phyloP scores from a whole-genome alignment of 1,284 basidiomycete genomes.

The Austropuccinia psidii region DNA sequence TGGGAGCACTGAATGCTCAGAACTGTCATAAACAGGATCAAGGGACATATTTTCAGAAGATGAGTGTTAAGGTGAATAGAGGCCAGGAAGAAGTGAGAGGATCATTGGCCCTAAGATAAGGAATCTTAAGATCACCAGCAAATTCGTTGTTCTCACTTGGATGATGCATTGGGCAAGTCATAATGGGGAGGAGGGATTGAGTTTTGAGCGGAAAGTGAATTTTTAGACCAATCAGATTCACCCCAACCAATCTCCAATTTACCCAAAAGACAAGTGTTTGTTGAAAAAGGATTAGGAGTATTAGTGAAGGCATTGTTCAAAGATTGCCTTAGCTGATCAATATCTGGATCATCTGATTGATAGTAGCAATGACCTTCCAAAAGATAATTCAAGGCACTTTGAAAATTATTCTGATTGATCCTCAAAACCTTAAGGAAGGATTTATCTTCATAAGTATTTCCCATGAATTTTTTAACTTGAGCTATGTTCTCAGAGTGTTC shows the following conservation, averaged over 20 bases:
- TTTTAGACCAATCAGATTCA: not conserved
- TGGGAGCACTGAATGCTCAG: slow-evolving; percentile 32
- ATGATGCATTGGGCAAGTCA: too few species aligned
- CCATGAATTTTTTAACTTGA: slow-evolving; percentile 31
- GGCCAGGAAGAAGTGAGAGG: not conserved
- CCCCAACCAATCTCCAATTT: not conserved
- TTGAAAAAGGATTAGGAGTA: not conserved
- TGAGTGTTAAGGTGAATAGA: not conserved
- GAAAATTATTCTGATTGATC: slow-evolving; percentile 20
- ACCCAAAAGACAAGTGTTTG: not conserved
- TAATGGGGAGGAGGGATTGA: too few species aligned
- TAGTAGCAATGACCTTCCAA: slow-evolving; percentile 3
- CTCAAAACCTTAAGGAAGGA: slow-evolving; percentile 15
- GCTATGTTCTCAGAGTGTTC: not conserved
- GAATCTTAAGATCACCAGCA: too few species aligned
- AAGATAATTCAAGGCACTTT: slow-evolving; percentile 17
- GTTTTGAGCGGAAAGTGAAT: too few species aligned
- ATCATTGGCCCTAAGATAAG: not conserved
- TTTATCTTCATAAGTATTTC: not conserved
- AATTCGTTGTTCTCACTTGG: too few species aligned
- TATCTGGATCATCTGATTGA: not conserved
- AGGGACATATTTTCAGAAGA: not conserved
- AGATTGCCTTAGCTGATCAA: slow-evolving; percentile 22
- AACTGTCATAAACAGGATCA: slow-evolving; percentile 4
- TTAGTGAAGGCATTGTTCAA: slow-evolving; percentile 19